phyloP scores from a whole-genome alignment of 179 eudicot species.

The Spergularia azorica region DNA sequence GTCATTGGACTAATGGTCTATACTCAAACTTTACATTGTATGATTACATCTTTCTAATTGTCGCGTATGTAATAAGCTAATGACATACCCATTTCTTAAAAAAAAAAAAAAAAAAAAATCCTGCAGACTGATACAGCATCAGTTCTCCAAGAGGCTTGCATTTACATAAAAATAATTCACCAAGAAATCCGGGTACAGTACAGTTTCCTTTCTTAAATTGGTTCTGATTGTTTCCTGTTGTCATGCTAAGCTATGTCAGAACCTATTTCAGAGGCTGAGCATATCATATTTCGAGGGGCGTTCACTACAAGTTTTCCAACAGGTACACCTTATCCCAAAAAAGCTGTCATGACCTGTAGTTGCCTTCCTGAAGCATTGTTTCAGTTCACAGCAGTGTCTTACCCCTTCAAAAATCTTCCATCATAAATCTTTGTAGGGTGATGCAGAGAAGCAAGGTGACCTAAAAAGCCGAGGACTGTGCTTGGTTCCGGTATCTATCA shows the following conservation, averaged over 20 bases:
- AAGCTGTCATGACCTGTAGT: neutral
- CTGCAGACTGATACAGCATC: constrained; percentile 70
- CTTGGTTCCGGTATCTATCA: constrained; percentile 53
- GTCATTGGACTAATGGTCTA: neutral
- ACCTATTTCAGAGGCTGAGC: constrained; percentile 36
- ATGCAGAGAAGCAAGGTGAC: constrained; percentile 32
- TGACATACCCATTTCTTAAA: neutral
- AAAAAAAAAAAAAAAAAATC: neutral
- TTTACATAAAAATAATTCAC: constrained; percentile 53
- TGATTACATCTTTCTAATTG: too few species aligned
- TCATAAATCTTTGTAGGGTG: constrained; percentile 15
- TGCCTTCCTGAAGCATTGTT: neutral
- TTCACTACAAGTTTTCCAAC: constrained; percentile 25
- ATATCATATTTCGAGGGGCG: constrained; percentile 37
- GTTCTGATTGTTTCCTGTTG: neutral
- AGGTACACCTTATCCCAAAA: constrained; percentile 21
- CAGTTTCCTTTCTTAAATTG: neutral
- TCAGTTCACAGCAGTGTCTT: neutral
- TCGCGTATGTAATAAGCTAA: neutral
- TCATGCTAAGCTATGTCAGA: neutral
- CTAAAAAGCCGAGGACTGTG: constrained; percentile 51
- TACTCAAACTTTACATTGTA: neutral
- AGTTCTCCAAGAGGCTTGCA: constrained; percentile 68
- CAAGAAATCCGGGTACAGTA: constrained; percentile 53
- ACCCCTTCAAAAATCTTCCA: neutral